Evolutionary conservation across 2,329 filamentous ascomycete genomes (phyloP), one percentile per base, ranked within the genome.

Genomic region (Trichocomaceae sp.): DNA sequence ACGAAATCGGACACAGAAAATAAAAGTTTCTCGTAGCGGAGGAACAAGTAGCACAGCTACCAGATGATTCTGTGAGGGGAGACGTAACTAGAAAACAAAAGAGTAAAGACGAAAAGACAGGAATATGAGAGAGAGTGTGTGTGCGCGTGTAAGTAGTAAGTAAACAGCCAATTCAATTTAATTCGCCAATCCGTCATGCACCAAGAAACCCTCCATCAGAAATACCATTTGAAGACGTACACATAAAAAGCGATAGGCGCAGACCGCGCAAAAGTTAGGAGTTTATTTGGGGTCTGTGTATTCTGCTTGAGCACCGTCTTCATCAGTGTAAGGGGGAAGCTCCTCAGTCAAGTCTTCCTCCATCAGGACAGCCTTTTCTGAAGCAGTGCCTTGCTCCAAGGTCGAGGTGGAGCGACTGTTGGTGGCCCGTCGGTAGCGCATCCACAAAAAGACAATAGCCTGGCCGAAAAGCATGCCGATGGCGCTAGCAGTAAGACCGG

Each of bases 381-480:
- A 60, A 29, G 63, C 64, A n/a, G 68, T 66, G 17, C 69, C 72
- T 33, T 67, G 61, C 56, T 73, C 71, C 54, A 64, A 59, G 35
- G 63, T 61, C 41, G 63, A 60, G 50, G 61, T 59, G 52, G 63
- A 61, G 44, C 67, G 63, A 41, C 26, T 61, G 54, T 26, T 60
- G 23, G 63, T 58, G 47, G 63, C 64, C 20, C 69, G 68, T 48
- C 68, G 71, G 60, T 68, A 71, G 55, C 69, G 70, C 49, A 69
- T 65, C 74, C 75, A 77, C 46, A 77, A 48, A 62, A 73, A 75
- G 29, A 75, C 66, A 42, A 76, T 67, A 29, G 69, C 61, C 62
- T 77, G 74, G 29, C 75, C 75, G 45, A 77, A 66, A n/a, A 78
- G 62, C 72, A 77, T 75, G 47, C 75, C 75, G 44, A 78, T 59